A percentile compares a stretch with the other conserved stretches of the same genome.
Evolutionary conservation across 2,329 filamentous ascomycete species (phyloP).

Genomic region (Botrytis byssoidea): DNA sequence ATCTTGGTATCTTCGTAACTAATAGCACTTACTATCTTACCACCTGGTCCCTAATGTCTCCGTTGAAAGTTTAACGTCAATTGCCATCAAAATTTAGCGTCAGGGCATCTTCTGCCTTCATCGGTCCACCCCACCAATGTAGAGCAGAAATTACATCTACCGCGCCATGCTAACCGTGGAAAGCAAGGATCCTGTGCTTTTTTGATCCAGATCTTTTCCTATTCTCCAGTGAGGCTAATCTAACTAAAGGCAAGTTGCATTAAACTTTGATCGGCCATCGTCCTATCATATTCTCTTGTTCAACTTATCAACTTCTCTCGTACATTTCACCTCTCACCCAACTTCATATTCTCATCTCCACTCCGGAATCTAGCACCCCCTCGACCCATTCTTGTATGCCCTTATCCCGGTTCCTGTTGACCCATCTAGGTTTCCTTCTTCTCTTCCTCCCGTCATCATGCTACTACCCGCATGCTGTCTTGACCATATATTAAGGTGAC

Average conservation of each 20-base stretch:
- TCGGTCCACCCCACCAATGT: conserved; percentile 17
- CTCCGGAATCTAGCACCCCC: conserved; percentile 11
- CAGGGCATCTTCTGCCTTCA: conserved; percentile 10
- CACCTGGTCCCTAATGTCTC: background rate
- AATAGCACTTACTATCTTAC: background rate
- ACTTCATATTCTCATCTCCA: conserved; percentile 19
- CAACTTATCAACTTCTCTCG: conserved; percentile 8
- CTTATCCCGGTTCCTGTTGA: conserved; percentile 11
- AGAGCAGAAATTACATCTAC: background rate
- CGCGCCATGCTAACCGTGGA: conserved; percentile 6
- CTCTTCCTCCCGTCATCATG: conserved; percentile 17
- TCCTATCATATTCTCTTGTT: conserved; percentile 20
- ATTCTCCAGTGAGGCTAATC: conserved; percentile 15
- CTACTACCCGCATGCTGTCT: conserved; percentile 15
- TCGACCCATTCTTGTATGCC: conserved; percentile 18
- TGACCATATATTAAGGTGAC: conserved; percentile 14
- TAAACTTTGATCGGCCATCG: conserved; percentile 10
- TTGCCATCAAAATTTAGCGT: background rate
- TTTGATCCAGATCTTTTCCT: conserved; percentile 14
- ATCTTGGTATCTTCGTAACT: background rate
- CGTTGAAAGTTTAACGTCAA: conserved; percentile 9
- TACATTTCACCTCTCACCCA: conserved; percentile 17
- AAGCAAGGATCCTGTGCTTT: conserved; percentile 13
- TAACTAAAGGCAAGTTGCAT: conserved; percentile 19
- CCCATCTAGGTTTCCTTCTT: conserved; percentile 12